phyloP scores from a whole-genome alignment of 164 flowering plant genomes.

The Kingdonia uniflora region DNA sequence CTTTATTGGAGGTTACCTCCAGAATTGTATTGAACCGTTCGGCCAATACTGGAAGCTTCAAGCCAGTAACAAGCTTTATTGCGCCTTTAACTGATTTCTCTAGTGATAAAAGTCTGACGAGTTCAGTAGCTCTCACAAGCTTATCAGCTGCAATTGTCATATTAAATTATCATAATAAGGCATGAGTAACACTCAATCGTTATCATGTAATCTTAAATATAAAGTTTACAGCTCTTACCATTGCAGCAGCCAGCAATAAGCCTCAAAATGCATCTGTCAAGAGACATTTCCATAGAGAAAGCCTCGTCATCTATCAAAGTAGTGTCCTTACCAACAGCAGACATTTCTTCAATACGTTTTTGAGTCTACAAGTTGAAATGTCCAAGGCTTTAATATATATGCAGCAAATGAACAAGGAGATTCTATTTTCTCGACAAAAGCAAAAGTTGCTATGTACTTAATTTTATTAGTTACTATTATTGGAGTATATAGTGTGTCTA shows the following conservation, averaged over 20 bases:
- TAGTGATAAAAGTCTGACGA: conserved; percentile 63
- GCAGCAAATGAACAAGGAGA: neutral
- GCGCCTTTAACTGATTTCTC: conserved; percentile 88
- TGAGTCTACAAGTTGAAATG: conserved; percentile 40
- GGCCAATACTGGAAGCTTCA: conserved; percentile 86
- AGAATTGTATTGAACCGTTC: conserved; percentile 69
- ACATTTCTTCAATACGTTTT: conserved; percentile 45
- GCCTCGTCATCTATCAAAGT: conserved; percentile 67
- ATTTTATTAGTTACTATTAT: neutral
- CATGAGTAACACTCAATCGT: neutral
- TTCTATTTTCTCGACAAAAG: no score
- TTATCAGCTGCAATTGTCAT: conserved; percentile 60
- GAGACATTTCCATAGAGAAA: conserved; percentile 64
- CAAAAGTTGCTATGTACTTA: neutral
- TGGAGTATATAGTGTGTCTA: no score
- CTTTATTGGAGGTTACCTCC: conserved; percentile 41
- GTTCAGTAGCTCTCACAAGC: conserved; percentile 84
- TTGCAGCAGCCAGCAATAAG: conserved; percentile 92
- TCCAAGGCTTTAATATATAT: neutral
- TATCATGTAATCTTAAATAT: neutral
- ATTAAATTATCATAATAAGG: neutral
- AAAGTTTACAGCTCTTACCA: conserved; percentile 31
- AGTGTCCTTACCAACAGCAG: conserved; percentile 41
- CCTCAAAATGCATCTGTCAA: conserved; percentile 81
- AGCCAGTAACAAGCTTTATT: conserved; percentile 74